These are phyloP conservation scores for Pezicula radicicola DNA, from an alignment of 2,329 filamentous ascomycete genomes.

Conservation along the genomic window DNA sequence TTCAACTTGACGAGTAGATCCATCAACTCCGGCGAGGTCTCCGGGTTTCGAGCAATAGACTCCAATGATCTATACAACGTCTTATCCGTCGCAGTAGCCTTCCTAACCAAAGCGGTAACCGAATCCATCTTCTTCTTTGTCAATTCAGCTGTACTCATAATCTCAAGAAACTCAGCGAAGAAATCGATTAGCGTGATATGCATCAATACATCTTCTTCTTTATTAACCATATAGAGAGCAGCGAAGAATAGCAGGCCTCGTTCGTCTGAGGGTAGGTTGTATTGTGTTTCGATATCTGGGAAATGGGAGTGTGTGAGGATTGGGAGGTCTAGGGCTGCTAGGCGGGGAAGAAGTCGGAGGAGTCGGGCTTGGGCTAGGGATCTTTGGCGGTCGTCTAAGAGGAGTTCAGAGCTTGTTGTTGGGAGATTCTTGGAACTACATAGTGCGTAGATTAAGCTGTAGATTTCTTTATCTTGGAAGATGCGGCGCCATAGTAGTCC, in stretches of 20 bases:
- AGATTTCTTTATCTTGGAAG: conserved; percentile 42
- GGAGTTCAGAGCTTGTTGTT: conserved; percentile 13
- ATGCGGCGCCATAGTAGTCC: conserved; percentile 52
- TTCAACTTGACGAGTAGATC: conserved; percentile 22
- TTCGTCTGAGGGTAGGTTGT: conserved; percentile 11
- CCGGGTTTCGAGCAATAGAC: conserved; percentile 17
- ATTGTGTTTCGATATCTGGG: conserved; percentile 22
- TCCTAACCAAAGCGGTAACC: conserved; percentile 20
- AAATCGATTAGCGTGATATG: conserved; percentile 29
- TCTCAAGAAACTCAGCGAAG: conserved; percentile 27
- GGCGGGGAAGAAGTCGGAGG: conserved; percentile 26
- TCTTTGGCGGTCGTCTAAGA: conserved; percentile 27
- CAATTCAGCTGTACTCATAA: conserved; percentile 25
- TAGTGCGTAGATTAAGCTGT: conserved; percentile 42
- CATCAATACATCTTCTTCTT: conserved; percentile 30
- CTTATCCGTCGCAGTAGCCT: conserved; percentile 20
- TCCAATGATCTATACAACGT: conserved; percentile 25
- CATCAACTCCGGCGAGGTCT: conserved; percentile 23
- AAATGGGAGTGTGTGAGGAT: conserved; percentile 22
- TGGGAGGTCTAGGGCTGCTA: conserved; percentile 25
- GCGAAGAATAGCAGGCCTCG: conserved; percentile 28
- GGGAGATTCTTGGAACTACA: conserved; percentile 21
- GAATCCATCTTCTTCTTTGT: conserved; percentile 22
- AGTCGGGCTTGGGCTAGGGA: conserved; percentile 30
- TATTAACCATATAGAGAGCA: conserved; percentile 27